Evolutionary conservation across 192 early-diverging fungal species (phyloP), one percentile per base, ranked within the genome.

Genomic region (Coemansia sp.): DNA sequence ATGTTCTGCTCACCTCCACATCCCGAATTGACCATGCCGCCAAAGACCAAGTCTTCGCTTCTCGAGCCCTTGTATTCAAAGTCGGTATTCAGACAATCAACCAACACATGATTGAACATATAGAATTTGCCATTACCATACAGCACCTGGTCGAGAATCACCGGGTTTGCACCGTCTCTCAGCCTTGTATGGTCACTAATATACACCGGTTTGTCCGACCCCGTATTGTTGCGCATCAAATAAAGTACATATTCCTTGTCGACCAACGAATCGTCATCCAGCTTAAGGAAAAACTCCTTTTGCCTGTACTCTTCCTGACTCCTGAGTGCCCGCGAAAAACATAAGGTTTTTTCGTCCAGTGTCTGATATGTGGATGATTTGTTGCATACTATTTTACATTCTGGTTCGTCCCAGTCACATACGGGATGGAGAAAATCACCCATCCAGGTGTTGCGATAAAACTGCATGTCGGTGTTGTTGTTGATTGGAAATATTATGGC

Each of bases 121-220:
- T 80, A 80, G 59, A 80, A 80, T 66, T 80, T 80, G 52, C 77
- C 72, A 48, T 74, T 80, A 0, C 72, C 77, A 38, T 80, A 80
- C 25, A 45, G 33, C 1, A 74, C 77, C 7, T 20, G 10, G 12
- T 74, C 34, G 25, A 74, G 28, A 4, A 56, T 36, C 2, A 48
- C 72, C 11, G 49, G 68, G 49, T 71, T 76, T 4, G 14, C 33
- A 0, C 5, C 5, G 17, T 76, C 64, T 22, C 40, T 7, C 16
- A 66, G 42, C 58, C 72, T 29, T 4, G 51, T 70, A 29, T 79
- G 71, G 63, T 79, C 69, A 45, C 78, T 81, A 32, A 81, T 81
- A 64, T 81, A 75, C 14, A 81, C 69, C 2, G 77, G 72, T 17
- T 71, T 60, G 0, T 66, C 29, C 11, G 51, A 52, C 7, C 69